phyloP scores from a whole-genome alignment of 768 basidiomycete species.

The Lactarius vividus region DNA sequence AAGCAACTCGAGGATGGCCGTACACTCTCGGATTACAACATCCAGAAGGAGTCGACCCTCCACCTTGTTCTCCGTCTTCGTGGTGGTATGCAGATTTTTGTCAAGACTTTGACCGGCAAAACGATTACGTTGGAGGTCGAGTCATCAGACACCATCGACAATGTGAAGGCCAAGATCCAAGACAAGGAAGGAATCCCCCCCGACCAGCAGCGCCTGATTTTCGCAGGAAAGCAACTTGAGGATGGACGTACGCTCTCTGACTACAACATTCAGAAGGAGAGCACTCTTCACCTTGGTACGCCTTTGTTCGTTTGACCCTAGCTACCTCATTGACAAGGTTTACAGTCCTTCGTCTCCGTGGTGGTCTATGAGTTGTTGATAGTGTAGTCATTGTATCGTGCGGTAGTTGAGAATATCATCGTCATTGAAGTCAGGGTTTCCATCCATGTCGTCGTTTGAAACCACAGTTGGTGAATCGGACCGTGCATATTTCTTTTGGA shows the following conservation, averaged over 20 bases:
- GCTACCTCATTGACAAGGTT: not conserved
- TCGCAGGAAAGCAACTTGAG: slow-evolving; percentile 27
- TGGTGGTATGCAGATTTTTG: slow-evolving; percentile 26
- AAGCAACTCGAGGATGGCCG: slow-evolving; percentile 27
- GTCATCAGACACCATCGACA: slow-evolving; percentile 27
- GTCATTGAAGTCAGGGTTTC: not conserved
- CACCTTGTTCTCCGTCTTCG: slow-evolving; percentile 27
- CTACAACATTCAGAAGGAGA: slow-evolving; percentile 28
- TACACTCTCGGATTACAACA: slow-evolving; percentile 26
- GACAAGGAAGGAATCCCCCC: slow-evolving; percentile 27
- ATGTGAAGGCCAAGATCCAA: slow-evolving; percentile 27
- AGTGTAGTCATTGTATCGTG: not conserved
- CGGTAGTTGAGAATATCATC: slow-evolving; percentile 14
- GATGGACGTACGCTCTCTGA: slow-evolving; percentile 27
- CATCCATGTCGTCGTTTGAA: not conserved
- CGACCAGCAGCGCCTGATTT: slow-evolving; percentile 26
- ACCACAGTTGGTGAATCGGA: not conserved
- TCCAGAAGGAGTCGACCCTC: slow-evolving; percentile 27
- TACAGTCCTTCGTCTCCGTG: slow-evolving; percentile 48
- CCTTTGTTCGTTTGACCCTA: not conserved
- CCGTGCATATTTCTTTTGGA: not conserved
- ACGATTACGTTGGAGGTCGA: slow-evolving; percentile 27
- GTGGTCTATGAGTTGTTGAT: slow-evolving; percentile 36
- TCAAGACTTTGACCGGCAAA: slow-evolving; percentile 25
- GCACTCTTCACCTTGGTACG: slow-evolving; percentile 27